phyloP scores from a whole-genome alignment of 2,329 filamentous ascomycete species.

The Diaporthe eres region DNA sequence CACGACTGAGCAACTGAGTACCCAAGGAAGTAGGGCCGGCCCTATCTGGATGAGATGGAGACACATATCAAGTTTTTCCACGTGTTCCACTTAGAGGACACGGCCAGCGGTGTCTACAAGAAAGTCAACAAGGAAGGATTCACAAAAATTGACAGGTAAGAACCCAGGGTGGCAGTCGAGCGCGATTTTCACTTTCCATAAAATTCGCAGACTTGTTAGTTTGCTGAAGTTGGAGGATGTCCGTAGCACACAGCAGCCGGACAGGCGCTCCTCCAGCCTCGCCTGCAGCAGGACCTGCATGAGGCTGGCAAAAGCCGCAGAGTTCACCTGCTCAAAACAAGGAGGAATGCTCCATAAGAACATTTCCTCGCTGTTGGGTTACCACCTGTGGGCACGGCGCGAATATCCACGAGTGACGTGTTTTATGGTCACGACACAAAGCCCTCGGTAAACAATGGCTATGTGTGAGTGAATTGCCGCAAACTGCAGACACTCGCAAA shows the following conservation, averaged over 20 bases:
- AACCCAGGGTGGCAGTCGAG: too few relatives aligned
- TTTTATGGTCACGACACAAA: not conserved
- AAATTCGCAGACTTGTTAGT: not conserved
- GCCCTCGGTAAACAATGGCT: not conserved
- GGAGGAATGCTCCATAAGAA: not conserved
- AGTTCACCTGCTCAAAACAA: not conserved
- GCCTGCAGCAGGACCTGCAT: not conserved
- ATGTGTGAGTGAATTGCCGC: not conserved
- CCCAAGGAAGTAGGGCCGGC: not conserved
- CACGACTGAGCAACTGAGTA: not conserved
- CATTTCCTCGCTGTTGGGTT: not conserved
- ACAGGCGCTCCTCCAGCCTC: not conserved
- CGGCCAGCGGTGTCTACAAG: not conserved
- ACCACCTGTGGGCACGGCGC: not conserved
- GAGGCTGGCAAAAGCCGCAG: not conserved
- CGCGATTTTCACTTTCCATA: not conserved
- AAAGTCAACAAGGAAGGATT: not conserved
- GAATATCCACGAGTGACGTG: conserved; percentile 11
- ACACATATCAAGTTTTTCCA: not conserved
- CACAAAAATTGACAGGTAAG: not conserved
- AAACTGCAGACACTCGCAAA: not conserved
- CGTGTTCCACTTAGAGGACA: not conserved
- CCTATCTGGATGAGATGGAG: not conserved
- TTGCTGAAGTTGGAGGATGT: conserved; percentile 8
- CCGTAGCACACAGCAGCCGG: not conserved